Percentiles rank a stretch among this genome's conserved stretches.
Evolutionary conservation across 2,329 filamentous ascomycete species (phyloP).

Genomic region (Cercospora canescens): DNA sequence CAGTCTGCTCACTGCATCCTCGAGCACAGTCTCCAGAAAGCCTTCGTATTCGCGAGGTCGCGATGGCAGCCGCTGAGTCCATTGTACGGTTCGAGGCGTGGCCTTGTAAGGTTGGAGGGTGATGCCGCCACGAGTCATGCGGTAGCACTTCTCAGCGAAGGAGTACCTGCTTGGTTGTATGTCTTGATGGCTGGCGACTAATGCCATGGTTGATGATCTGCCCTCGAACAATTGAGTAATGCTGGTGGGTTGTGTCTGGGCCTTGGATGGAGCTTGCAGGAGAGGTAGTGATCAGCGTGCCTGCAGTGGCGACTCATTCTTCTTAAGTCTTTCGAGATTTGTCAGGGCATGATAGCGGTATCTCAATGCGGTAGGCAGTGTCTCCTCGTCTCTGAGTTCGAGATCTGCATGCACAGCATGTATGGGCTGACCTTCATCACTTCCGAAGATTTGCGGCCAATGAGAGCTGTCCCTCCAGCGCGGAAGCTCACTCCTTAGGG

Average conservation of each 20-base stretch:
- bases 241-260: background rate
- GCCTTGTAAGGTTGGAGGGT: background rate
- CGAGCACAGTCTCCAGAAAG: constrained; percentile 19
- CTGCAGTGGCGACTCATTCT: background rate
- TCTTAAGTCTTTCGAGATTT: background rate
- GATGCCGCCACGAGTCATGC: constrained; percentile 4
- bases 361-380: background rate
- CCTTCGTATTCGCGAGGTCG: constrained; percentile 11
- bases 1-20: constrained; percentile 19
- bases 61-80: constrained; percentile 17
- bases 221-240: background rate
- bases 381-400: background rate
- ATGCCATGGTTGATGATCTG: background rate
- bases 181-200: background rate
- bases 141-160: constrained; percentile 18
- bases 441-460: background rate
- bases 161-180: constrained; percentile 1
- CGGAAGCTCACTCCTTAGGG: background rate
- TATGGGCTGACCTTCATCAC: background rate
- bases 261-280: background rate
- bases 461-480: background rate
- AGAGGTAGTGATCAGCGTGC: background rate
- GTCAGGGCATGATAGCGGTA: background rate
- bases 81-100: constrained; percentile 10
- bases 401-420: background rate